Evolutionary conservation across 768 basidiomycete genomes (phyloP).

Genomic region (Tremella yokohamensis): DNA sequence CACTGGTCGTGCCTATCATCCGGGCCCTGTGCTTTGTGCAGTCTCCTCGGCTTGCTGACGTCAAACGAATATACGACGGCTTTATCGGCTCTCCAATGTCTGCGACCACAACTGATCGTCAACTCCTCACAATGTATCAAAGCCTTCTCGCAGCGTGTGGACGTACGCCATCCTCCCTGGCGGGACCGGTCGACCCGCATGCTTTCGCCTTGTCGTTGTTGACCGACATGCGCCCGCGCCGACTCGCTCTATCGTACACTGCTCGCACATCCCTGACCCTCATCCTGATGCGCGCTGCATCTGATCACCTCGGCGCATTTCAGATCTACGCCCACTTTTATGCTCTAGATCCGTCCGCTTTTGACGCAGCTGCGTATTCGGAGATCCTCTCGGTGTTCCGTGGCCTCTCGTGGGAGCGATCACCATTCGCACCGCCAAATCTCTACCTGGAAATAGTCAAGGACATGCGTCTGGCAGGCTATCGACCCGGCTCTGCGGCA

Average conservation of each 20-base stretch:
- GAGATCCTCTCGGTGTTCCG: conserved; percentile 65
- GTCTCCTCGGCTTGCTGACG: background rate
- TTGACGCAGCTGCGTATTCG: conserved; percentile 61
- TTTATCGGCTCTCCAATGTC: background rate
- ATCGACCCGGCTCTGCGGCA: conserved; percentile 59
- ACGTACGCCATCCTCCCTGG: background rate
- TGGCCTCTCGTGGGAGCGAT: conserved; percentile 58
- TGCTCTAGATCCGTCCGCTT: conserved; percentile 34
- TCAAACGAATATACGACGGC: background rate
- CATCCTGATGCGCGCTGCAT: conserved; percentile 64
- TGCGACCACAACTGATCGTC: background rate
- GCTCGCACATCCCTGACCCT: conserved; percentile 58
- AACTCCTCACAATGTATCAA: background rate
- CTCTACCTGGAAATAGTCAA: conserved; percentile 71
- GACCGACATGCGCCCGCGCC: conserved; percentile 63
- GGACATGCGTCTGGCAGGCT: conserved; percentile 71
- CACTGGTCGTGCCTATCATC: too few species aligned
- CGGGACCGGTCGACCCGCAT: background rate
- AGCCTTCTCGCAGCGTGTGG: background rate
- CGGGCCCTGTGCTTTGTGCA: too few species aligned
- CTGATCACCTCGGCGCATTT: conserved; percentile 61
- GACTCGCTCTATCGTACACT: conserved; percentile 51
- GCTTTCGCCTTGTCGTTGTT: conserved; percentile 52
- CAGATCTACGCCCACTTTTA: conserved; percentile 58
- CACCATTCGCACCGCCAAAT: conserved; percentile 54